Evolutionary conservation across 2,329 filamentous ascomycete genomes (phyloP).

Genomic region (Penicillium sp.): DNA sequence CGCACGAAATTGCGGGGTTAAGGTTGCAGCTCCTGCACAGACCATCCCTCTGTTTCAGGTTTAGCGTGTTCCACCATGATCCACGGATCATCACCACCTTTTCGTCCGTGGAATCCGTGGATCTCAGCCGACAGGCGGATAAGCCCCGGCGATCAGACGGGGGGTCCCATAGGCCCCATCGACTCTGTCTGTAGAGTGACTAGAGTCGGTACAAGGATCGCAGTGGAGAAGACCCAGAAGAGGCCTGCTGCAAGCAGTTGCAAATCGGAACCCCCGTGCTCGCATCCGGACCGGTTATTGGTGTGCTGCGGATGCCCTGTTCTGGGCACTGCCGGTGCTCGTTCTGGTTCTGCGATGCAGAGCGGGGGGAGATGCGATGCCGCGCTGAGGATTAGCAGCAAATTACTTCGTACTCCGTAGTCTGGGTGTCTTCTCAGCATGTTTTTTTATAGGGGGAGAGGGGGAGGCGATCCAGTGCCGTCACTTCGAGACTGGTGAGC

Average conservation of each 20-base stretch:
- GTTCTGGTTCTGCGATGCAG: neutral
- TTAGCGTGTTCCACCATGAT: constrained; percentile 6
- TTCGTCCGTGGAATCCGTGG: neutral
- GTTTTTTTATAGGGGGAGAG: neutral
- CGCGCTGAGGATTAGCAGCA: neutral
- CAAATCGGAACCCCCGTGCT: constrained; percentile 14
- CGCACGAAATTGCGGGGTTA: constrained; percentile 27
- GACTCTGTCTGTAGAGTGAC: no score
- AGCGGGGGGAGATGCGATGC: neutral
- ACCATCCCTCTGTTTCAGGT: constrained; percentile 2
- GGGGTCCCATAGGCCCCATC: neutral
- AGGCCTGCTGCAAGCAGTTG: neutral
- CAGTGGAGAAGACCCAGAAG: neutral
- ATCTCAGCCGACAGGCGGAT: neutral
- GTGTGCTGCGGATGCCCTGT: constrained; percentile 2
- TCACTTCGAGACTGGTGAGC: neutral
- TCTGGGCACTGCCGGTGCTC: neutral
- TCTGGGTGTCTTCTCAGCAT: neutral
- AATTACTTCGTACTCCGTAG: neutral
- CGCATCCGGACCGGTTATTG: constrained; percentile 15
- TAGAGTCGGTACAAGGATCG: neutral
- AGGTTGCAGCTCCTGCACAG: constrained; percentile 27
- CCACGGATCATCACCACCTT: neutral
- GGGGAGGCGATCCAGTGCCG: neutral
- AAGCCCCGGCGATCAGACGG: neutral